A percentile compares a stretch with the other conserved stretches of the same genome.
Evolutionary conservation across 1,284 basidiomycete species (phyloP).

Genomic region (Lignosus rhinocerotis): DNA sequence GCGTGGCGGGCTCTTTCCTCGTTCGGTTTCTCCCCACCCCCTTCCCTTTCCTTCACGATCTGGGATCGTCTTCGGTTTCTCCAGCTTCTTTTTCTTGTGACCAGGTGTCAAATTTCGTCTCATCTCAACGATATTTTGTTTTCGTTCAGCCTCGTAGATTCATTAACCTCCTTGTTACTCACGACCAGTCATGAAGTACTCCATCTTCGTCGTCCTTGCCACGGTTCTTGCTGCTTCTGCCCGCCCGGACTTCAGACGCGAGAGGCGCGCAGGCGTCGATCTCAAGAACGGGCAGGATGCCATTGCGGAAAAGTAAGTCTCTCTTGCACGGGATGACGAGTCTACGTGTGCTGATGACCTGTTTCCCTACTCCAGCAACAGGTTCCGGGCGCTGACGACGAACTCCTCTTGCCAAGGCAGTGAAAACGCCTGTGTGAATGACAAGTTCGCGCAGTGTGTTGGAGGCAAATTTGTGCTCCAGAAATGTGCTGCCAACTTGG

Average conservation of each 20-base stretch:
- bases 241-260: conserved; percentile 34
- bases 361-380: conserved; percentile 35
- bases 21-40: neutral
- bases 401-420: conserved; percentile 44
- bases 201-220: conserved; percentile 12
- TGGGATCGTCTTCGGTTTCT: neutral
- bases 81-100: conserved; percentile 1
- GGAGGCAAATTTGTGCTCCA: conserved; percentile 43
- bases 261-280: conserved; percentile 34
- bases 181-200: conserved; percentile 28
- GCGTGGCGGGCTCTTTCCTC: neutral
- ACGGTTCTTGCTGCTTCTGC: conserved; percentile 40
- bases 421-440: conserved; percentile 37
- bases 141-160: neutral
- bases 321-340: conserved; percentile 6
- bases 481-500: conserved; percentile 39
- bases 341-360: neutral
- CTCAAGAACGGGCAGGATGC: conserved; percentile 54
- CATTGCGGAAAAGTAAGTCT: neutral
- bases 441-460: conserved; percentile 45
- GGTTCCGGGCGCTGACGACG: conserved; percentile 43
- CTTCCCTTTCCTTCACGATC: neutral
- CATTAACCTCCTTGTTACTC: neutral
- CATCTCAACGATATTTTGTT: neutral
- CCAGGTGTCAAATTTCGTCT: conserved; percentile 16